These are phyloP conservation scores for Pholiota adiposa DNA, from an alignment of 1,284 basidiomycete species.

Conservation along the genomic window DNA sequence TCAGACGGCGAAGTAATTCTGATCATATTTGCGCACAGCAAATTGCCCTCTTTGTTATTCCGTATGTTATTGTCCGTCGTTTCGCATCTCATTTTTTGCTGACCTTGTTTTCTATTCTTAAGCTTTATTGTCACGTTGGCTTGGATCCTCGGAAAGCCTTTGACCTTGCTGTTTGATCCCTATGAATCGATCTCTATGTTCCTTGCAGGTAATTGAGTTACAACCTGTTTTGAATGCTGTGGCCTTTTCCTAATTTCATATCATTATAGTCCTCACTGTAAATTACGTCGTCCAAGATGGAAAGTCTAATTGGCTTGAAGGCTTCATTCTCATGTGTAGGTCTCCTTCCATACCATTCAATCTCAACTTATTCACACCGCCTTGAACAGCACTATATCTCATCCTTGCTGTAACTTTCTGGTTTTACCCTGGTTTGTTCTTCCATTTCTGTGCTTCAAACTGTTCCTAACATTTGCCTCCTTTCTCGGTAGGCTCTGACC, in stretches of 20 bases:
- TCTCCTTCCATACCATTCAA: neutral
- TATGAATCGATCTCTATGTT: constrained; percentile 65
- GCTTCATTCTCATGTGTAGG: constrained; percentile 72
- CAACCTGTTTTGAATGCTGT: neutral
- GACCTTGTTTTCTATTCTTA: neutral
- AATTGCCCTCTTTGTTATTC: constrained; percentile 86
- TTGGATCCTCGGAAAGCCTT: constrained; percentile 69
- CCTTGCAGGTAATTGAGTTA: constrained; percentile 41
- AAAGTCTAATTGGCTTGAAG: constrained; percentile 84
- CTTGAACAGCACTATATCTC: constrained; percentile 55
- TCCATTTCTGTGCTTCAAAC: neutral
- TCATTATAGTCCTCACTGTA: constrained; percentile 68
- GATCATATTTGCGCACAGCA: constrained; percentile 52
- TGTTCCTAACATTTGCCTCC: neutral
- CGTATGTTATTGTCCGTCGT: constrained; percentile 38
- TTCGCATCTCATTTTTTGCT: constrained; percentile 8
- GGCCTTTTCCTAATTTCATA: neutral
- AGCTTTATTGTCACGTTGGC: constrained; percentile 67
- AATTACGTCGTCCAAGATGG: constrained; percentile 84
- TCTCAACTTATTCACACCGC: neutral
- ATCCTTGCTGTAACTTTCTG: constrained; percentile 68
- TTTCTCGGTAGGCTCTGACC: constrained; percentile 25
- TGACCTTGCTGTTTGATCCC: constrained; percentile 68
- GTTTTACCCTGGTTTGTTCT: constrained; percentile 57
- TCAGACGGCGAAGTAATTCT: neutral